phyloP scores from a whole-genome alignment of 2,329 filamentous ascomycete species.

The Epichloe typhina region DNA sequence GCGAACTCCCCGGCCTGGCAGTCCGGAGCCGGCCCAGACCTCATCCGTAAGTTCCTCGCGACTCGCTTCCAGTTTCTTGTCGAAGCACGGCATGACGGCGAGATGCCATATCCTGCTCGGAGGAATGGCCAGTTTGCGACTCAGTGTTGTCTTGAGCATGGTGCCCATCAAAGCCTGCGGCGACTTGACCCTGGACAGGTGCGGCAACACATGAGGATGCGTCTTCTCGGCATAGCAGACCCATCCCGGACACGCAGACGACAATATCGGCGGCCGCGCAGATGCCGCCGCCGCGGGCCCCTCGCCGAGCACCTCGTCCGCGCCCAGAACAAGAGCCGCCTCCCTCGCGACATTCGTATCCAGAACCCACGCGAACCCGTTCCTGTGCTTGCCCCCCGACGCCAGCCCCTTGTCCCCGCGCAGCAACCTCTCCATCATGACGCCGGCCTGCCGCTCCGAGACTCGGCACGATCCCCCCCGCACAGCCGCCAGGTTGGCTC shows the following conservation, averaged over 20 bases:
- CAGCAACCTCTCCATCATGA: constrained; percentile 74
- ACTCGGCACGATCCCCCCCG: constrained; percentile 49
- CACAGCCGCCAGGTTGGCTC: constrained; percentile 78
- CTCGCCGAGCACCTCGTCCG: constrained; percentile 50
- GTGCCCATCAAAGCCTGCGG: constrained; percentile 88
- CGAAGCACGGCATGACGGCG: constrained; percentile 96
- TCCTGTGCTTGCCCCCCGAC: constrained; percentile 56
- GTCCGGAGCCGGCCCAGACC: constrained; percentile 48
- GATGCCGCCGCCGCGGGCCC: constrained; percentile 6
- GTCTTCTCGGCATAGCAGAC: constrained; percentile 99
- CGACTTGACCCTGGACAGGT: constrained; percentile 83
- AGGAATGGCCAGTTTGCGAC: constrained; percentile 54
- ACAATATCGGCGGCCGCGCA: constrained; percentile 50
- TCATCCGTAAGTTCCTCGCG: constrained; percentile 79
- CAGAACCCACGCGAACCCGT: constrained; percentile 76
- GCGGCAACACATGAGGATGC: constrained; percentile 81
- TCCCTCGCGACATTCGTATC: constrained; percentile 80
- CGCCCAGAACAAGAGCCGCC: constrained; percentile 66
- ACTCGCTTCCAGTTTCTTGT: constrained; percentile 96
- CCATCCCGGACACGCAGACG: constrained; percentile 91
- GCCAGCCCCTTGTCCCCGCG: constrained; percentile 53
- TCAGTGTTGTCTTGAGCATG: constrained; percentile 75
- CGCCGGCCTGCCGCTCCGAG: constrained; percentile 58
- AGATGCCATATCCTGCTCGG: constrained; percentile 85
- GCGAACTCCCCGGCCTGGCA: constrained; percentile 46